Percentiles rank a stretch among this genome's conserved stretches.
Conservation (phyloP, 108 stramenopile genomes). For the Aurantiochytrium sp. region DNA sequence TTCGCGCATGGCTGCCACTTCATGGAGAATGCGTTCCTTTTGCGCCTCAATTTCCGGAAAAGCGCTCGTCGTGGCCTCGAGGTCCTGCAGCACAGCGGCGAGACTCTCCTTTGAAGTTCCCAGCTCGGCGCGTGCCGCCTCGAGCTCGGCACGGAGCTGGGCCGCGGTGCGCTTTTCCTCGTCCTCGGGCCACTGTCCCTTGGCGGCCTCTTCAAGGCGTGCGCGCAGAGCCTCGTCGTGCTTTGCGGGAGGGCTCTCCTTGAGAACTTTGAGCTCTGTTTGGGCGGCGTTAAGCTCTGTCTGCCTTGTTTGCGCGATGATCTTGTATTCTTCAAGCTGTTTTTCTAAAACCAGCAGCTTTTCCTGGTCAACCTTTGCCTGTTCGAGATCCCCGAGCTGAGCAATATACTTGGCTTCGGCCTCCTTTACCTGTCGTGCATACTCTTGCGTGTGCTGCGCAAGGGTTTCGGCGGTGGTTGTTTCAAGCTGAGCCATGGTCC, state of each 20-base stretch:
- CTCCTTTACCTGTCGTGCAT: background rate
- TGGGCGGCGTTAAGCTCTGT: background rate
- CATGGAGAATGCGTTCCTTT: background rate
- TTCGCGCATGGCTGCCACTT: background rate
- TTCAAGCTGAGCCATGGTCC: background rate
- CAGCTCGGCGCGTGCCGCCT: background rate
- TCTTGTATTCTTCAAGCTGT: background rate
- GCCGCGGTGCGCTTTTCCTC: background rate
- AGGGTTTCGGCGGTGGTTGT: background rate
- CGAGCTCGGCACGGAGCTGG: background rate
- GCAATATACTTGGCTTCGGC: background rate
- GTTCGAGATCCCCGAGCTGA: background rate
- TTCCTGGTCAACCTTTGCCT: background rate
- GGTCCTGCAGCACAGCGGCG: background rate
- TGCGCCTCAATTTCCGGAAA: background rate
- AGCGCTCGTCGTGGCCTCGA: background rate
- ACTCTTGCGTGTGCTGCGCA: background rate
- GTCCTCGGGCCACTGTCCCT: background rate
- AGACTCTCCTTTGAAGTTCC: background rate
- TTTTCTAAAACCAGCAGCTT: background rate
- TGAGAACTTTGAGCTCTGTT: background rate
- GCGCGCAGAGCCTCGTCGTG: background rate
- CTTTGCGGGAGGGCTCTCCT: background rate
- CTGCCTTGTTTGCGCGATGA: background rate
- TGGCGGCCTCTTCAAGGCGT: background rate